Base-by-base conservation (phyloP, 2,329 filamentous ascomycete genomes). In the Cercospora janseana region DNA sequence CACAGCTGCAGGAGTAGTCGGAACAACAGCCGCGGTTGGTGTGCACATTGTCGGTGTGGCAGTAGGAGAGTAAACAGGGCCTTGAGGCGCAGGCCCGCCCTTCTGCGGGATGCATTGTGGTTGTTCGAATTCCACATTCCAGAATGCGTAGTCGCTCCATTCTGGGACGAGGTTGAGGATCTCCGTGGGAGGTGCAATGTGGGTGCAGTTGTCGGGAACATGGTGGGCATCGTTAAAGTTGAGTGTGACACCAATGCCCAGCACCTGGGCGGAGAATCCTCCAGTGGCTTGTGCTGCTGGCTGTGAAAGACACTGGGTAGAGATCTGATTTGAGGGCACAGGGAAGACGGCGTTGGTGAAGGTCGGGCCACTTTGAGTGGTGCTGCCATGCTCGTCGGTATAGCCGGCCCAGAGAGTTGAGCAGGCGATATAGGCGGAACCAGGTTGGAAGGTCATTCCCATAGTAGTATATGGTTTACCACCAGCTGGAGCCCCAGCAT, bases 321-420 rank as follows among this genome's bases (percentile, higher is more conserved):
- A 63, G 24, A 62, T 54, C 2, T 56, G 51, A n/a, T 47, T 49
- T 2, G 59, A 63, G 3, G 52, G 54, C 3, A 62, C 26, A 0
- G 60, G 50, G 10, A 63, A 32, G 44, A 64, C 59, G 7, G 52
- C 51, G 26, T 63, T 55, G 15, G 49, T 51, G 42, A 62, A 63
- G 7, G 52, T 56, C 2, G 61, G 60, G 6, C 61, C 60, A 18
- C 24, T 51, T 21, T 45, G 43, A 4, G 47, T 47, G 23, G 37
- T 24, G 16, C 35, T 50, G 9, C 46, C 51, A n/a, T 49, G 24
- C 16, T 27, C 31, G n/a, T 49, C 46, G 7, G 45, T 53, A 41
- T 46, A 53, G 26, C 46, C 51, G 8, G 51, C 51, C 32, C 32
- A 49, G 13, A 49, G 46, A 16, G 46, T 49, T 24, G 35, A 6